Percentiles rank a stretch among this genome's conserved stretches.
Evolutionary conservation across 495 filamentous ascomycete species (phyloP).

Genomic region (Annulohypoxylon moriforme): DNA sequence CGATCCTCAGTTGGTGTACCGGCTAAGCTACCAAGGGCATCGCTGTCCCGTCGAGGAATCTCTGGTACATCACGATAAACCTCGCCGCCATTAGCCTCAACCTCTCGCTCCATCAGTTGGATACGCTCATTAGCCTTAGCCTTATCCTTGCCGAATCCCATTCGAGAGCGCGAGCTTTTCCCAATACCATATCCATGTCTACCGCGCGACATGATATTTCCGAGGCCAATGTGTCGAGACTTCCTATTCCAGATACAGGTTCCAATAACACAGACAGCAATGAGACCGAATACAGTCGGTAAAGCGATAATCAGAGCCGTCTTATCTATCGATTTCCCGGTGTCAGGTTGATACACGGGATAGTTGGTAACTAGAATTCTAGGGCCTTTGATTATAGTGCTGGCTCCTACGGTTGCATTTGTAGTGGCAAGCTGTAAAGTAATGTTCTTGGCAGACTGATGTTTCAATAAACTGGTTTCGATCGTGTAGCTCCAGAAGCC

Average conservation of each 20-base stretch:
- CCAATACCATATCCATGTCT: conserved; percentile 49
- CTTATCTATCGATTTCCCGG: conserved; percentile 37
- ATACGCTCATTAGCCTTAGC: conserved; percentile 53
- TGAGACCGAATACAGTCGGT: conserved; percentile 53
- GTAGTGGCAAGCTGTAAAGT: conserved; percentile 53
- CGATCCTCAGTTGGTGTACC: conserved; percentile 51
- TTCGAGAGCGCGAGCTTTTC: conserved; percentile 48
- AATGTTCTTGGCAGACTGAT: conserved; percentile 52
- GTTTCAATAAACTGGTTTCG: conserved; percentile 43
- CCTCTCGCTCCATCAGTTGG: conserved; percentile 53
- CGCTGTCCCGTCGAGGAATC: conserved; percentile 51
- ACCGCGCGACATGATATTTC: conserved; percentile 56
- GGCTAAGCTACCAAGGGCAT: conserved; percentile 54
- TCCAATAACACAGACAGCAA: conserved; percentile 48
- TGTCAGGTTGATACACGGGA: conserved; percentile 36
- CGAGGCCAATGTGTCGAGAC: conserved; percentile 50
- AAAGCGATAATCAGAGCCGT: conserved; percentile 54
- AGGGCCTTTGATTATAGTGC: conserved; percentile 48
- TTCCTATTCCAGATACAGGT: conserved; percentile 54
- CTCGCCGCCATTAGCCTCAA: conserved; percentile 38
- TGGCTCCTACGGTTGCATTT: conserved; percentile 19
- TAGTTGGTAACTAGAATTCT: conserved; percentile 43
- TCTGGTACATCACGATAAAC: conserved; percentile 47
- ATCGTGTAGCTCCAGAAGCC: conserved; percentile 58
- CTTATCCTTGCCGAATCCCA: conserved; percentile 41